Conservation (phyloP, 2,329 filamentous ascomycete genomes). For the Proliferodiscus dingleyae region DNA sequence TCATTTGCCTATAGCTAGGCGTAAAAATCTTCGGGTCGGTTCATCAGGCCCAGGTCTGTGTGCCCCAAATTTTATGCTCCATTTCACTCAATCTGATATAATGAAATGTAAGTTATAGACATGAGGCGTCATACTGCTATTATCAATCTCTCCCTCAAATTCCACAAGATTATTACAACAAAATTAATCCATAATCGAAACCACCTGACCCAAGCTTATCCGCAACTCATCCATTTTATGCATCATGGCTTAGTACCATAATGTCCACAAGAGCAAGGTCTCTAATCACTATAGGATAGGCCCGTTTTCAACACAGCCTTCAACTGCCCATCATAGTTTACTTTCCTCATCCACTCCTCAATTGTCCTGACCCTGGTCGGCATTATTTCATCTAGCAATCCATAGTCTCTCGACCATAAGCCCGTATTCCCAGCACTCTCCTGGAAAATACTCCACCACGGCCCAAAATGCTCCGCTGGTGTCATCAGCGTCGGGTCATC, state of each 20-base stretch:
- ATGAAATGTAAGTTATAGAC: no score
- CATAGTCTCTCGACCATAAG: slow-evolving; percentile 15
- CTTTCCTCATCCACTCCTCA: slow-evolving; percentile 16
- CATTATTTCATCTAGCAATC: slow-evolving; percentile 19
- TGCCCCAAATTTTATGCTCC: no score
- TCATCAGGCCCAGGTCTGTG: no score
- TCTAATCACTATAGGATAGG: background rate
- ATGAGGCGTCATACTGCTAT: no score
- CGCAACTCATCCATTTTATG: background rate
- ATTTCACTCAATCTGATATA: no score
- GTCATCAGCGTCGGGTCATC: slow-evolving; percentile 15
- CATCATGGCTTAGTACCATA: background rate
- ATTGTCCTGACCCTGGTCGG: slow-evolving; percentile 13
- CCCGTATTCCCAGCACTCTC: slow-evolving; percentile 8
- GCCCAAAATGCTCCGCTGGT: slow-evolving; percentile 9
- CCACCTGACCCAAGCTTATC: no score
- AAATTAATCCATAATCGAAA: no score
- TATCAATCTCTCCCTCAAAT: no score
- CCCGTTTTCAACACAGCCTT: slow-evolving; percentile 8
- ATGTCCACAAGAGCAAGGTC: no score
- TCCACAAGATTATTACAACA: no score
- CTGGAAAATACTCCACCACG: slow-evolving; percentile 13
- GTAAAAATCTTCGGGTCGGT: no score
- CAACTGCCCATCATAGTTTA: slow-evolving; percentile 13
- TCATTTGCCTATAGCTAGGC: no score